Conservation (phyloP, 2,329 filamentous ascomycete species). For the Fusarium sp. region DNA sequence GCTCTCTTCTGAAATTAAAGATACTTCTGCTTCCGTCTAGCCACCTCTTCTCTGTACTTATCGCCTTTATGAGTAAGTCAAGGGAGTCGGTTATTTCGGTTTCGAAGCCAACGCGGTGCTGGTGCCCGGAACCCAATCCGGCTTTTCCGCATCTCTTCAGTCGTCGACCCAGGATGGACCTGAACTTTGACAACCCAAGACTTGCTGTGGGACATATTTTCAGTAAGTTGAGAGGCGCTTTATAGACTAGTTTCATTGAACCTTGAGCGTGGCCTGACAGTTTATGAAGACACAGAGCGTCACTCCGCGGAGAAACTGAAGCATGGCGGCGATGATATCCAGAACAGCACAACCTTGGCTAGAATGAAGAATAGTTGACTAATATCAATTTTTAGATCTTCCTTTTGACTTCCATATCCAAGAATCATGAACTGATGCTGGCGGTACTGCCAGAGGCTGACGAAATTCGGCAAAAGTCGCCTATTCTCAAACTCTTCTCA, state of each 20-base stretch:
- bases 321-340: not conserved
- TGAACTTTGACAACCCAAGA: not conserved
- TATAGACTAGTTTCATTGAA: too few relatives aligned
- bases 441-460: not conserved
- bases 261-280: too few relatives aligned
- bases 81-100: not conserved
- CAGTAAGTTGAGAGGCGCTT: rapidly evolving
- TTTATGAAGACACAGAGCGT: not conserved
- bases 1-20: not conserved
- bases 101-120: not conserved
- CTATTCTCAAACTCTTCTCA: not conserved
- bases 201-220: not conserved
- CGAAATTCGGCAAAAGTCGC: not conserved
- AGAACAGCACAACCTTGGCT: not conserved
- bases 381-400: not conserved
- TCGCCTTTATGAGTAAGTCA: not conserved
- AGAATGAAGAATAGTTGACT: not conserved
- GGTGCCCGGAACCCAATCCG: not conserved
- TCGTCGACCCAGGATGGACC: not conserved
- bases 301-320: not conserved
- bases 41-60: not conserved
- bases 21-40: not conserved
- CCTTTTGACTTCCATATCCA: not conserved
- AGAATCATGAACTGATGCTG: not conserved
- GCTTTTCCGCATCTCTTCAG: not conserved